Evolutionary conservation across 73 alveolate genomes (phyloP).

Genomic region (Durusdinium trenchii): DNA sequence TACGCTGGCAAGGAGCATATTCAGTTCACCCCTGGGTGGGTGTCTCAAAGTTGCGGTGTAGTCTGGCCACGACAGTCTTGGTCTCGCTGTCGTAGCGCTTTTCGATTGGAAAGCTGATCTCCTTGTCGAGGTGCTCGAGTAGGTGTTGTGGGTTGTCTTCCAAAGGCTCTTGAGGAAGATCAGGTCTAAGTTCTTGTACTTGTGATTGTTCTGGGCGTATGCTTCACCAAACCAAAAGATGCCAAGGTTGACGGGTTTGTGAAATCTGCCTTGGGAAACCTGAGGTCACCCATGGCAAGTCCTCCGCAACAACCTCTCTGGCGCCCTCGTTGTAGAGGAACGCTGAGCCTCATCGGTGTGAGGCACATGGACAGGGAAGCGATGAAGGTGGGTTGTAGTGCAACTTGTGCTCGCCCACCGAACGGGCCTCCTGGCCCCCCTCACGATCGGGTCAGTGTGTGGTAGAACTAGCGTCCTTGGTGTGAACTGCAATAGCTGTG

Average conservation of each 20-base stretch:
- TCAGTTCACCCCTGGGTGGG: not conserved
- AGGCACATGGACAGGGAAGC: not conserved
- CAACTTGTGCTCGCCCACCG: not conserved
- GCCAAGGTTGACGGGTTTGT: no score
- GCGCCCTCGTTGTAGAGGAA: not conserved
- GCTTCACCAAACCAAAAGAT: no score
- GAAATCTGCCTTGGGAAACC: not conserved
- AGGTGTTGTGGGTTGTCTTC: not conserved
- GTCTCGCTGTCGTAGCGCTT: not conserved
- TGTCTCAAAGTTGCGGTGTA: not conserved
- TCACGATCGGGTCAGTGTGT: not conserved
- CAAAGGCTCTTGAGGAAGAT: no score
- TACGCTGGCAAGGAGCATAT: not conserved
- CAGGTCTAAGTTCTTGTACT: not conserved
- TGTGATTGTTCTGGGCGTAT: not conserved
- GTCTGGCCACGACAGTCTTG: not conserved
- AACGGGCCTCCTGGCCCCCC: not conserved
- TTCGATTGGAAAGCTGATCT: not conserved
- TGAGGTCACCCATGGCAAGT: not conserved
- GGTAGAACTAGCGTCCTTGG: not conserved
- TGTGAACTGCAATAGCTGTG: not conserved
- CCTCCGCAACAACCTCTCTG: constrained; percentile 18
- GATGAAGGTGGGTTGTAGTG: not conserved
- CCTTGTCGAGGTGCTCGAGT: not conserved
- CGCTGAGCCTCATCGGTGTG: constrained; percentile 34